A percentile compares a stretch with the other conserved stretches of the same genome.
These are phyloP conservation scores for Ophiostoma ulmi DNA, from an alignment of 2,329 filamentous ascomycete genomes.

Conservation along the genomic window DNA sequence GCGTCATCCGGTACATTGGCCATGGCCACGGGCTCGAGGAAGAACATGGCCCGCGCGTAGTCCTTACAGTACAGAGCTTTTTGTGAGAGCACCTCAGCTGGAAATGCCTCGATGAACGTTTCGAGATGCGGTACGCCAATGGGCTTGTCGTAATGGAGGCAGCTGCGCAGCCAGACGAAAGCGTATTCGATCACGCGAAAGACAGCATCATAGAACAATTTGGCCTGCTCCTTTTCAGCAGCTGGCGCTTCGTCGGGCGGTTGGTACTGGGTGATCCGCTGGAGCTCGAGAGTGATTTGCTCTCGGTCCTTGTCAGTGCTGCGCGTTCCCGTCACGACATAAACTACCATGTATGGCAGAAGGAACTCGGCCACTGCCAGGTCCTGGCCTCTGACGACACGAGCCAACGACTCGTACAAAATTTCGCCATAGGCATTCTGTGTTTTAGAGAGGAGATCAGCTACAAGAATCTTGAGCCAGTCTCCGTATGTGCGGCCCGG, in stretches of 20 bases:
- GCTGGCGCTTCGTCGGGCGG: slow-evolving; percentile 49
- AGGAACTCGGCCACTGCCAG: slow-evolving; percentile 81
- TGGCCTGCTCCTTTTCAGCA: slow-evolving; percentile 66
- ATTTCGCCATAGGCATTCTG: slow-evolving; percentile 68
- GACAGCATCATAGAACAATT: slow-evolving; percentile 83
- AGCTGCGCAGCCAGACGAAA: slow-evolving; percentile 68
- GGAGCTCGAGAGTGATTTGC: slow-evolving; percentile 67
- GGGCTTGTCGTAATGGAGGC: slow-evolving; percentile 71
- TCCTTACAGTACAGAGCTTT: slow-evolving; percentile 91
- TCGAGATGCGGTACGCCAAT: slow-evolving; percentile 46
- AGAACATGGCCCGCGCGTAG: slow-evolving; percentile 85
- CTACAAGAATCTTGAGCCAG: slow-evolving; percentile 77
- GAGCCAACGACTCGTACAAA: slow-evolving; percentile 74
- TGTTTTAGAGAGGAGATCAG: slow-evolving; percentile 74
- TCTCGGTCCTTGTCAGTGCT: slow-evolving; percentile 49
- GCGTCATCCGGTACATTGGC: slow-evolving; percentile 43
- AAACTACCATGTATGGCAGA: slow-evolving; percentile 79
- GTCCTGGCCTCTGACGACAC: slow-evolving; percentile 81
- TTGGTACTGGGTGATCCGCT: slow-evolving; percentile 64
- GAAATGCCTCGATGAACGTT: slow-evolving; percentile 56
- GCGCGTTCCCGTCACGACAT: slow-evolving; percentile 66
- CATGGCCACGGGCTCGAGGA: slow-evolving; percentile 76
- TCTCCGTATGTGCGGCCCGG: slow-evolving; percentile 63
- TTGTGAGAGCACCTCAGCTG: slow-evolving; percentile 67
- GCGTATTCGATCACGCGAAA: slow-evolving; percentile 90